Base-by-base conservation (phyloP, 495 filamentous ascomycete species). In the Penicillium psychrofluorescens region DNA sequence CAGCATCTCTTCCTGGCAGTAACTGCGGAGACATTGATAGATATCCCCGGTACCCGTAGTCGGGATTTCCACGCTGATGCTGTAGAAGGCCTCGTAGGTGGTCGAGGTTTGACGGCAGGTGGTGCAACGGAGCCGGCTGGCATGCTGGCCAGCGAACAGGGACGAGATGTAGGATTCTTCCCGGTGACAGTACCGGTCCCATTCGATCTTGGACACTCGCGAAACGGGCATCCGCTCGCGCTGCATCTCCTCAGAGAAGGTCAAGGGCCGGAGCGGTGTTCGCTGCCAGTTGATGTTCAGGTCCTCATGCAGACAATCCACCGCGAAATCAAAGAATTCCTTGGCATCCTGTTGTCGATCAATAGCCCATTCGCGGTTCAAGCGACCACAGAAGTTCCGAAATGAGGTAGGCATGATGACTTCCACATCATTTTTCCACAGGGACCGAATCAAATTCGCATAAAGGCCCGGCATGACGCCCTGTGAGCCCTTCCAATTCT, bases 401-500 rank as follows among this genome's bases (percentile, higher is more conserved):
- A 78, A 72, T 0, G 72, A 75, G 28, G 62, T 71, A 2, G 75
- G 75, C 49, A 70, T 69, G 46, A 77, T 70, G 12, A 74, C 73
- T 78, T 82, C 58, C 80, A 81, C 41, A 73, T 88, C 60, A 61
- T 77, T 82, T 41, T 78, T 78, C 79, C 81, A 87, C 9, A 92
- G 58, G 30, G 86, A 79, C 48, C 80, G 78, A 9, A 95, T 76
- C 11, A 95, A 61, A 45, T 81, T 90, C 16, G 81, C 79, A 56
- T 87, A 81, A 36, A 84, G 76, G 50, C 86, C 81, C 4, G 80
- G 77, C 66, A 96, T 77, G 16, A 95, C 70, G 37, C 92, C 90
- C 28, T 88, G 80, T 1, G 83, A 83, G 5, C 80, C 76, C 48
- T 85, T 84, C 67, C 76, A 83, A 50, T 88, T 72, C 51, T 81